A percentile compares a stretch with the other conserved stretches of the same genome.
phyloP scores from a whole-genome alignment of 495 filamentous ascomycete genomes.

The Aeminium ludgeri region DNA sequence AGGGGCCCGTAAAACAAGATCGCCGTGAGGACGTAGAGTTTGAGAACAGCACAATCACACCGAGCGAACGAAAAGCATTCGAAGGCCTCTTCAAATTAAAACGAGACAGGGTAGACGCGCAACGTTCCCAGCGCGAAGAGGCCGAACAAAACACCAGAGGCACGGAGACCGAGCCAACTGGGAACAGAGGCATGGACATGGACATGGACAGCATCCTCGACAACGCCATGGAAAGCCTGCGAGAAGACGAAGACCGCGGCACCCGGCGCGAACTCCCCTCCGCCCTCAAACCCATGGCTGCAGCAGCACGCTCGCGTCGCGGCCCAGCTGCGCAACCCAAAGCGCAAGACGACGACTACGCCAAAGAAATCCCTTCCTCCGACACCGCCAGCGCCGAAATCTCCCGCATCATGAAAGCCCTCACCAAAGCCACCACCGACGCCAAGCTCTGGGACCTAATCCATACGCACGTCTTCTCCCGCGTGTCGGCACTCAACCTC shows the following conservation, averaged over 20 bases:
- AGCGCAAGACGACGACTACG: no score
- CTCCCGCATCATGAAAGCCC: conserved; percentile 25
- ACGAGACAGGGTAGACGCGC: not conserved
- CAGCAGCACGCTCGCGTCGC: not conserved
- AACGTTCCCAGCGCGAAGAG: not conserved
- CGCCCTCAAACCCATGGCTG: conserved; percentile 10
- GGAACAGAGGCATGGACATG: not conserved
- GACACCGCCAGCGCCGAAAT: conserved; percentile 8
- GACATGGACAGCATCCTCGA: conserved; percentile 6
- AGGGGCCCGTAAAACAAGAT: not conserved
- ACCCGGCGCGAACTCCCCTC: conserved; percentile 4
- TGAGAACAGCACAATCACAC: conserved; percentile 35
- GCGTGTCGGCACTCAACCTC: conserved; percentile 14
- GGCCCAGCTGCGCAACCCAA: no score
- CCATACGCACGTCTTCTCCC: conserved; percentile 39
- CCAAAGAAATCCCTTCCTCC: not conserved
- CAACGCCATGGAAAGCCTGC: not conserved
- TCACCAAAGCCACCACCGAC: conserved; percentile 39
- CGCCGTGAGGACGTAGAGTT: not conserved
- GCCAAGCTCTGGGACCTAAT: conserved; percentile 55
- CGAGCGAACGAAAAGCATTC: conserved; percentile 37
- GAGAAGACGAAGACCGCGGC: not conserved
- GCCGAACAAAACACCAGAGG: not conserved
- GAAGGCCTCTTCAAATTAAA: conserved; percentile 40
- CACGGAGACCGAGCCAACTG: not conserved